These are phyloP conservation scores for Talaromyces sp. DNA, from an alignment of 2,329 filamentous ascomycete species.

Conservation along the genomic window DNA sequence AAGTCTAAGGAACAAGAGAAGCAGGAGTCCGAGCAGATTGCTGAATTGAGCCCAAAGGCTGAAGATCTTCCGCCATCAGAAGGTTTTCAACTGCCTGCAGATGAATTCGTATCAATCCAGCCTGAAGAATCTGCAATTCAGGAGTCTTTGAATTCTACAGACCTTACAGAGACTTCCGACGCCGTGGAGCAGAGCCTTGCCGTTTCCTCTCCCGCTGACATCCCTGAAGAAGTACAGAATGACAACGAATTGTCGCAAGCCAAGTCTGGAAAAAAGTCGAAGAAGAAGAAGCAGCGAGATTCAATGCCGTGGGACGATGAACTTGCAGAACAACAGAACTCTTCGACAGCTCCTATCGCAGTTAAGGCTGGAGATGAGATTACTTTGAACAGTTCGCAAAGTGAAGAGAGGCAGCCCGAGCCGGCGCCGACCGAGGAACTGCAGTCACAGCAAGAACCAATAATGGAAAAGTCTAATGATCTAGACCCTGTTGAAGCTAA, in stretches of 20 bases:
- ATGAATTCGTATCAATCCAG: not conserved
- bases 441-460: not conserved
- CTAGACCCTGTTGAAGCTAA: not conserved
- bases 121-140: not conserved
- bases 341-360: not conserved
- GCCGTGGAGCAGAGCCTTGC: not conserved
- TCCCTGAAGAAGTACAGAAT: not conserved
- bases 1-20: not conserved
- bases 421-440: not conserved
- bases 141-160: not conserved
- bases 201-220: not conserved
- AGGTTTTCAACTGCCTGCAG: not conserved
- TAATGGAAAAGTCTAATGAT: not conserved
- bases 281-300: conserved; percentile 37
- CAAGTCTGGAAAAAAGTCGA: conserved; percentile 27
- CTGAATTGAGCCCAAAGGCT: not conserved
- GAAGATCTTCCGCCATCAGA: not conserved
- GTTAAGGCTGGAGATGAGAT: not conserved
- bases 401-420: not conserved
- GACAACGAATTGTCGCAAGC: conserved; percentile 1
- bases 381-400: not conserved
- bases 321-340: not conserved
- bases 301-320: conserved; percentile 27
- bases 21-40: not conserved
- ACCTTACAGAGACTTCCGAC: not conserved